These are phyloP conservation scores for Nemania abortiva DNA, from an alignment of 2,329 filamentous ascomycete genomes.

Conservation along the genomic window DNA sequence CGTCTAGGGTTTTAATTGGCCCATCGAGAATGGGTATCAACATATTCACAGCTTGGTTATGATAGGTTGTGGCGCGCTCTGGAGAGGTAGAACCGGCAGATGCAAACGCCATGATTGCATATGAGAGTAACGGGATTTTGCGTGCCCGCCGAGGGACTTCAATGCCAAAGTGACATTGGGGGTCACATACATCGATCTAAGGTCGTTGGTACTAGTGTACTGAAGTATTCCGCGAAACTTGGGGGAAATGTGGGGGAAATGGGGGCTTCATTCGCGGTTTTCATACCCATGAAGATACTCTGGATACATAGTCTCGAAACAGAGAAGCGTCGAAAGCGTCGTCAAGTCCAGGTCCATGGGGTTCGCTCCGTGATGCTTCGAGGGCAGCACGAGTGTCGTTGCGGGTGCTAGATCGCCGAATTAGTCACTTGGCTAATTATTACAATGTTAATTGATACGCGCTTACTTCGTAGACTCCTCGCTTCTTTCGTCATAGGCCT, in stretches of 20 bases:
- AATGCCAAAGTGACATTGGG: constrained; percentile 7
- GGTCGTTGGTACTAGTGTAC: background rate
- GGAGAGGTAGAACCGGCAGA: background rate
- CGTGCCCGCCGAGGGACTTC: constrained; percentile 10
- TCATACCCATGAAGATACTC: constrained; percentile 17
- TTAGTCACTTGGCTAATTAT: no score
- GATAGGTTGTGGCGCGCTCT: constrained; percentile 6
- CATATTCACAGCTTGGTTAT: constrained; percentile 17
- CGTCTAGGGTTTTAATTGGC: constrained; percentile 12
- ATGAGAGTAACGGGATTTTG: background rate
- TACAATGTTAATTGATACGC: no score
- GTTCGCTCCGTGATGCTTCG: no score
- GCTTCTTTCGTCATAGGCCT: no score
- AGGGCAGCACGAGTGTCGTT: no score
- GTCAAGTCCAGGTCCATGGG: background rate
- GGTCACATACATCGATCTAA: constrained; percentile 4
- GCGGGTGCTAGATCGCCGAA: no score
- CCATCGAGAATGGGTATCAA: constrained; percentile 20
- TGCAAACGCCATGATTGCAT: constrained; percentile 10
- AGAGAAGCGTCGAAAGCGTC: constrained; percentile 9
- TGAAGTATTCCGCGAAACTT: no score
- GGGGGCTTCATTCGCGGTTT: no score
- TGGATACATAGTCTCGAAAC: constrained; percentile 10
- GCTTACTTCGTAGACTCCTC: no score
- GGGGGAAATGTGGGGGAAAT: no score